A percentile compares a stretch with the other conserved stretches of the same genome.
These are phyloP conservation scores for Entomophthora muscae DNA, from an alignment of 371 early-diverging fungal genomes.

Conservation along the genomic window DNA sequence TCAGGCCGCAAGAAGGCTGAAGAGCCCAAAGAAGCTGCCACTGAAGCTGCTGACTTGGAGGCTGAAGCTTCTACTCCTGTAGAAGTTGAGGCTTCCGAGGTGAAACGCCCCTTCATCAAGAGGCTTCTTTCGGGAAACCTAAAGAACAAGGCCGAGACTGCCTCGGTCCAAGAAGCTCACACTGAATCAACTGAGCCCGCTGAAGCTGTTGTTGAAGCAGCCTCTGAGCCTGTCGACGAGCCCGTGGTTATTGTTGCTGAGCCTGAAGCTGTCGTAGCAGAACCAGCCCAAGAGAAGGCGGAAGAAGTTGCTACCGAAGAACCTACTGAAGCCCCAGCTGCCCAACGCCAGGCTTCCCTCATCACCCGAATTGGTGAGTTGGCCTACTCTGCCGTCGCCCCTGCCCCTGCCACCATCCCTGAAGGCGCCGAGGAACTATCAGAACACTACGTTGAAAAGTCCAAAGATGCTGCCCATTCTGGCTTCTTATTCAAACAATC, in stretches of 20 bases:
- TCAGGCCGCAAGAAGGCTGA: background rate
- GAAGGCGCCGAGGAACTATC: constrained; percentile 8
- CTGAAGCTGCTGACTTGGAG: background rate
- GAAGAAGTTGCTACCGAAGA: constrained; percentile 7
- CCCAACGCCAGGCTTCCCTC: background rate
- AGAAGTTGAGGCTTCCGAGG: background rate
- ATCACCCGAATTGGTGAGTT: background rate
- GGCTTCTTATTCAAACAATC: constrained; percentile 7
- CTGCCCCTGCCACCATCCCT: constrained; percentile 1
- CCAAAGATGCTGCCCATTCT: background rate
- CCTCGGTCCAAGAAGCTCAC: background rate
- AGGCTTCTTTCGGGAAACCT: constrained; percentile 1
- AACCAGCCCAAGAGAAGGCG: background rate
- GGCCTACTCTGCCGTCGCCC: constrained; percentile 8
- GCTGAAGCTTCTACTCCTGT: no score
- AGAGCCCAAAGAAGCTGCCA: background rate
- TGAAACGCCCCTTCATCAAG: constrained; percentile 1
- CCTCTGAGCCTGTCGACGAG: background rate
- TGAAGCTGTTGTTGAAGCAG: constrained; percentile 4
- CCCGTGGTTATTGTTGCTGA: no score
- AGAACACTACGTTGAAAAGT: background rate
- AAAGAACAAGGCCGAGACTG: background rate
- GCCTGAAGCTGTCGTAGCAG: background rate
- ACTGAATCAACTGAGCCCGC: constrained; percentile 4
- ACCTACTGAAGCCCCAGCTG: background rate